Evolutionary conservation across 2,329 filamentous ascomycete genomes (phyloP), one percentile per base, ranked within the genome.

Genomic region (Pseudogymnoascus sp.): DNA sequence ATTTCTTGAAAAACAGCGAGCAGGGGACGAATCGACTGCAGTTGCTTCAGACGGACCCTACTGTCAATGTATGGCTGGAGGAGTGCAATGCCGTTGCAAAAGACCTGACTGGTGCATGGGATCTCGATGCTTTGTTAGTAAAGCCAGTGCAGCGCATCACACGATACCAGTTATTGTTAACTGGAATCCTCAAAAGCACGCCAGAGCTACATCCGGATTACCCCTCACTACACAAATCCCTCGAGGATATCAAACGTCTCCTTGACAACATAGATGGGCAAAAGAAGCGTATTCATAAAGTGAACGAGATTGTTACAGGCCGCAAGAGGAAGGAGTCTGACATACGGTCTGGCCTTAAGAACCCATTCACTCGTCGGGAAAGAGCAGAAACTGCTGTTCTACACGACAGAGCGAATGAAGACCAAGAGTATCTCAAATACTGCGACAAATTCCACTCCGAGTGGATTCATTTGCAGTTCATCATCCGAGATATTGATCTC

Each of bases 81-180:
- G 93, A 97, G 74, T 99, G 94, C 74, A 92, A 94, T 70, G 86
- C 91, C 68, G 92, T 93, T 70, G 92, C 93, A 10, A 89, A 91
- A 68, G 94, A 97, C 71, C 81, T 99, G 65, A 99, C 94, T 0
- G 85, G 87, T 26, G 93, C 94, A 0, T 99, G 94, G 94, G 90
- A 96, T 73, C 75, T 99, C 64, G 92, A 97, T 73, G 96, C 94
- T 0, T 79, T 99, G n/a, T 82, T 99, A 17, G 93, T 99, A 71
- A 99, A 99, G 74, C 94, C 94, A 1, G 92, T 96, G 73, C 94
- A 99, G 75, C 85, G 94, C 57, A 87, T 97, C 64, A 87, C 93
- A 35, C 97, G 97, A 70, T 99, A 97, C 71, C 92, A 92, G 3
- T 86, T 96, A 50, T 79, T 99, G 40, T 84, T 99, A 47, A 84